A percentile compares a stretch with the other conserved stretches of the same genome.
Evolutionary conservation across 768 basidiomycete genomes (phyloP).

Genomic region (Mycena crocata): DNA sequence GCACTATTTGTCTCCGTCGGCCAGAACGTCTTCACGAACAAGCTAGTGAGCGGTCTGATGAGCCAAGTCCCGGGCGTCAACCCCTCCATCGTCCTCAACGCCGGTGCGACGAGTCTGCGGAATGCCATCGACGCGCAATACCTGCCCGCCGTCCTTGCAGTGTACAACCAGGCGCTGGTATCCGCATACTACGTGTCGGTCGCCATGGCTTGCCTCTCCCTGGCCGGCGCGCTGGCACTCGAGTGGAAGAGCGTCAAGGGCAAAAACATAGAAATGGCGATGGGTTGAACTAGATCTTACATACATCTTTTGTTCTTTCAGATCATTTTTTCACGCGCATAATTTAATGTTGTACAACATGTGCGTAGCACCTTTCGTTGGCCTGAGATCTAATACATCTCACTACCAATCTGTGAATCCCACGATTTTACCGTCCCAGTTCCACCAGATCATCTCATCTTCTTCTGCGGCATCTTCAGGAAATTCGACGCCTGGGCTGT

Average conservation of each 20-base stretch:
- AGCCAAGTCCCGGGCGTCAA: slow-evolving; percentile 16
- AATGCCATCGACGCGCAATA: slow-evolving; percentile 3
- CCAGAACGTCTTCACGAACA: slow-evolving; percentile 36
- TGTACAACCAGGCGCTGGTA: slow-evolving; percentile 24
- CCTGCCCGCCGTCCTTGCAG: slow-evolving; percentile 19
- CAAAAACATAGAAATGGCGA: slow-evolving; percentile 27
- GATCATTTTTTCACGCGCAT: too few relatives aligned
- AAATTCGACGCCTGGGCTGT: slow-evolving; percentile 36
- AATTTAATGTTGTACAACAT: too few relatives aligned
- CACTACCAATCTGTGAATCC: slow-evolving; percentile 64
- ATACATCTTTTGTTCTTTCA: too few relatives aligned
- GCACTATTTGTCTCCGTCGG: slow-evolving; percentile 36
- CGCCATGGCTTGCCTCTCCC: slow-evolving; percentile 23
- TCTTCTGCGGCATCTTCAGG: slow-evolving; percentile 34
- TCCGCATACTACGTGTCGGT: slow-evolving; percentile 22
- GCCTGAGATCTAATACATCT: not conserved
- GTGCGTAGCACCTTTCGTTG: too few relatives aligned
- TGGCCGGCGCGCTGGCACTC: slow-evolving; percentile 4
- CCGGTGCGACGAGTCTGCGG: slow-evolving; percentile 26
- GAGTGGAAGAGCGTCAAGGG: slow-evolving; percentile 33
- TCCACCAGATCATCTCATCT: slow-evolving; percentile 73
- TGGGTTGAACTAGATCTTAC: slow-evolving; percentile 15
- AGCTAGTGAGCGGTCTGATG: slow-evolving; percentile 9
- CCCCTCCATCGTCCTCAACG: slow-evolving; percentile 15
- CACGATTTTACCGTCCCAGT: slow-evolving; percentile 66